Evolutionary conservation across 805 yeast genomes (phyloP).

Genomic region (Wickerhamomyces tratensis): DNA sequence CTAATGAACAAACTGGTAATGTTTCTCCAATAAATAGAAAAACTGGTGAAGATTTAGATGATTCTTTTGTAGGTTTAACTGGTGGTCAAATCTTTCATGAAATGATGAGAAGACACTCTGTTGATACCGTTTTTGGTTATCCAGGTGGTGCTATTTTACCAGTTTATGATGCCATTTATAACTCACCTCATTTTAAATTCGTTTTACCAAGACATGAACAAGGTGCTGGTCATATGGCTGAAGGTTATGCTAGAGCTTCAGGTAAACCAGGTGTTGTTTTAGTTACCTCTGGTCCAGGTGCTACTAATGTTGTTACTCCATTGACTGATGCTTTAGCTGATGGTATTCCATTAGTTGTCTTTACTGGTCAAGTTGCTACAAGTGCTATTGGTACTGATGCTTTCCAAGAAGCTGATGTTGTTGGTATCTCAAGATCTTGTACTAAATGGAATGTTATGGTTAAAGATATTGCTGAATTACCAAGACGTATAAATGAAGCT

Average conservation of each 20-base stretch:
- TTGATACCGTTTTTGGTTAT: constrained; percentile 93
- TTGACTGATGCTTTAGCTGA: constrained; percentile 96
- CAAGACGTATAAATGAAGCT: constrained; percentile 93
- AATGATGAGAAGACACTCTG: constrained; percentile 95
- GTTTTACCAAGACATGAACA: constrained; percentile 96
- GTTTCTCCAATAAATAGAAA: constrained; percentile 2
- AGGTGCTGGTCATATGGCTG: constrained; percentile 99
- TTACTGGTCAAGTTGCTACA: constrained; percentile 96
- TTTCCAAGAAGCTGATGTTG: constrained; percentile 97
- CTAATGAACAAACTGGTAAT: not conserved
- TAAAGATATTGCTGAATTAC: constrained; percentile 86
- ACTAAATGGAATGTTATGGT: constrained; percentile 99
- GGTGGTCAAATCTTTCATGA: constrained; percentile 99
- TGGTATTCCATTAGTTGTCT: constrained; percentile 95
- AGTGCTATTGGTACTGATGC: constrained; percentile 96
- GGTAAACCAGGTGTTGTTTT: constrained; percentile 97
- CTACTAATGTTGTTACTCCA: constrained; percentile 97
- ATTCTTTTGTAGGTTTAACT: constrained; percentile 88
- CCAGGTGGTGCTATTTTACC: constrained; percentile 99
- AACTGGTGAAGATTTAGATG: constrained; percentile 43
- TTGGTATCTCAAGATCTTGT: constrained; percentile 94
- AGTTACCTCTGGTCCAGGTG: constrained; percentile 99
- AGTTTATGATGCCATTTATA: constrained; percentile 93
- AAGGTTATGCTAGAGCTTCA: constrained; percentile 91
- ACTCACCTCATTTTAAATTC: constrained; percentile 81